Percentiles rank a stretch among this genome's conserved stretches.
Conservation (phyloP, 345 rosid species). For the Limnanthes douglasii region DNA sequence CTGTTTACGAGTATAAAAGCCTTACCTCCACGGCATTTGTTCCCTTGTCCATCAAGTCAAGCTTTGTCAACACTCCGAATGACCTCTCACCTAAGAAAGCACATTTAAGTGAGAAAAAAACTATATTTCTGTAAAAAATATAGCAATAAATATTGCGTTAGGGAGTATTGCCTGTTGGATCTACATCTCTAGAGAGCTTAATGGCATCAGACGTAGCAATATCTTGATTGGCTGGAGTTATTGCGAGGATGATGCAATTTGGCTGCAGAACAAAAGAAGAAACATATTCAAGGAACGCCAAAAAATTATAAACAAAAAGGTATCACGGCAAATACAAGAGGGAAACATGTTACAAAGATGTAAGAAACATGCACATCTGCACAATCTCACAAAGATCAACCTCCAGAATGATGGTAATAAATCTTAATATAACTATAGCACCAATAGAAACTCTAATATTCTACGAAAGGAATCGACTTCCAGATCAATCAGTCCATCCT, state of each 20-base stretch:
- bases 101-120: background rate
- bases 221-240: conserved; percentile 64
- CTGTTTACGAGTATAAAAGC: no score
- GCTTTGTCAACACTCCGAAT: conserved; percentile 64
- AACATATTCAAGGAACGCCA: no score
- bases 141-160: background rate
- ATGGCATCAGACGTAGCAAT: conserved; percentile 67
- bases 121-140: background rate
- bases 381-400: no score
- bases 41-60: conserved; percentile 71
- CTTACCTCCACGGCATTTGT: conserved; percentile 60
- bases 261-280: conserved; percentile 19
- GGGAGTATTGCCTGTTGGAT: conserved; percentile 25
- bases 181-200: conserved; percentile 58
- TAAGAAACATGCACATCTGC: no score
- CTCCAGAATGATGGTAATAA: no score
- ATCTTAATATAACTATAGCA: no score
- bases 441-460: no score
- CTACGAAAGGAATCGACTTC: no score
- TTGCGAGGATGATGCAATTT: conserved; percentile 48
- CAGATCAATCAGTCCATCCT: no score
- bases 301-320: no score
- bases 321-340: no score
- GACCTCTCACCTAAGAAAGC: conserved; percentile 45
- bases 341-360: no score